These are phyloP conservation scores for Primulina tabacum DNA, from an alignment of 257 asterid genomes.

Conservation along the genomic window DNA sequence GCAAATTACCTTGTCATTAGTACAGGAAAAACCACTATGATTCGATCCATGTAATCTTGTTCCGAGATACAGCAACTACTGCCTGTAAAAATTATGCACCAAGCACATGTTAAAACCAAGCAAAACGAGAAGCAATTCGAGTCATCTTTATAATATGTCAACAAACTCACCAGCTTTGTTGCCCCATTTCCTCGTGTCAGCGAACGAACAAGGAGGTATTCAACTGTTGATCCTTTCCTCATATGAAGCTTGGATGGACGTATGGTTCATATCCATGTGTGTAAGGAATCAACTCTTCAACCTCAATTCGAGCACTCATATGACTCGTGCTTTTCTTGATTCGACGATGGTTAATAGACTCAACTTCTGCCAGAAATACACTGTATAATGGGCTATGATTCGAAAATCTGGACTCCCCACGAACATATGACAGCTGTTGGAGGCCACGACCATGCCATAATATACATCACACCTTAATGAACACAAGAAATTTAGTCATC, in stretches of 20 bases:
- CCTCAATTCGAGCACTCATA: constrained; percentile 77
- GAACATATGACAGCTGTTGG: constrained; percentile 82
- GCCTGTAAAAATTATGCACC: background rate
- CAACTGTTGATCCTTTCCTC: constrained; percentile 20
- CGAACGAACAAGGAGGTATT: constrained; percentile 2
- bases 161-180: constrained; percentile 22
- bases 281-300: constrained; percentile 80
- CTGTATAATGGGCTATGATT: constrained; percentile 92
- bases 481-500: background rate
- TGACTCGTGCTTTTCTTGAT: constrained; percentile 66
- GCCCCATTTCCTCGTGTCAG: constrained; percentile 4
- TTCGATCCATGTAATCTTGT: background rate
- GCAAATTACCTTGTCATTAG: constrained; percentile 19
- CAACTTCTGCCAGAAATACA: constrained; percentile 80
- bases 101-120: background rate
- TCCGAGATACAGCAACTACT: background rate
- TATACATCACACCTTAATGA: constrained; percentile 89
- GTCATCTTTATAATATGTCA: background rate
- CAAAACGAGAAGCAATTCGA: background rate
- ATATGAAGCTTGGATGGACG: constrained; percentile 41
- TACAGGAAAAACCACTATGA: background rate
- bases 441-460: constrained; percentile 89
- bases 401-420: constrained; percentile 94
- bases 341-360: constrained; percentile 57
- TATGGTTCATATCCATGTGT: constrained; percentile 35